Percentiles rank a stretch among this genome's conserved stretches.
Conservation (phyloP, 768 basidiomycete species). For the Podaxis sp. region DNA sequence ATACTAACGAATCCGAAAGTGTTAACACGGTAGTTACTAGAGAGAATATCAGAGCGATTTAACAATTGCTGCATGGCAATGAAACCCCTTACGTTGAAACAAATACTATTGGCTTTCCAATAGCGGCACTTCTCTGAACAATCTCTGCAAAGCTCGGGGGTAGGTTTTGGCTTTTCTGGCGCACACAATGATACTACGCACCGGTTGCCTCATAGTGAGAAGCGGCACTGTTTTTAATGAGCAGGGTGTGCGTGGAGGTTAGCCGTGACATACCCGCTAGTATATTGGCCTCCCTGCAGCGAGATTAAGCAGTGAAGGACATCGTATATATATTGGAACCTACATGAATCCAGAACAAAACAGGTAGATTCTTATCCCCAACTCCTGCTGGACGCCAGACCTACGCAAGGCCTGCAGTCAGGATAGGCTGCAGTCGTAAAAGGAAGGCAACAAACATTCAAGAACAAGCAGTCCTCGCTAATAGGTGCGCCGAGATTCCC, state of each 20-base stretch:
- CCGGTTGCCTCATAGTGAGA: slow-evolving; percentile 50
- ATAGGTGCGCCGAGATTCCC: slow-evolving; percentile 40
- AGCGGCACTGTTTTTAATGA: slow-evolving; percentile 33
- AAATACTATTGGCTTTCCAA: slow-evolving; percentile 55
- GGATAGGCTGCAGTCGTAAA: not conserved
- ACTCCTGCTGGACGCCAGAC: slow-evolving; percentile 35
- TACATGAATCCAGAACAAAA: slow-evolving; percentile 39
- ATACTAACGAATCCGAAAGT: slow-evolving; percentile 53
- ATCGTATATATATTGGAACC: slow-evolving; percentile 6
- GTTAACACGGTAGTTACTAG: slow-evolving; percentile 57
- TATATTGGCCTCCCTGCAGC: slow-evolving; percentile 49
- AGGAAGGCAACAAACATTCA: slow-evolving; percentile 40
- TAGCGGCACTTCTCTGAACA: slow-evolving; percentile 45
- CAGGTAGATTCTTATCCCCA: slow-evolving; percentile 30
- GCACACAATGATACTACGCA: slow-evolving; percentile 22
- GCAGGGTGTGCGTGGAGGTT: not conserved
- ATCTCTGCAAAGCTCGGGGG: slow-evolving; percentile 34
- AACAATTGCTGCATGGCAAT: not conserved
- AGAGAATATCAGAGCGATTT: not conserved
- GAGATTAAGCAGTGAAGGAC: not conserved
- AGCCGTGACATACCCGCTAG: slow-evolving; percentile 31
- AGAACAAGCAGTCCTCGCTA: slow-evolving; percentile 53
- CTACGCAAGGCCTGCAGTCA: slow-evolving; percentile 21
- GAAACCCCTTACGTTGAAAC: slow-evolving; percentile 42
- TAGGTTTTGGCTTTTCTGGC: not conserved